Base-by-base conservation (phyloP, 495 filamentous ascomycete species). In the Aspergillus indologenus region DNA sequence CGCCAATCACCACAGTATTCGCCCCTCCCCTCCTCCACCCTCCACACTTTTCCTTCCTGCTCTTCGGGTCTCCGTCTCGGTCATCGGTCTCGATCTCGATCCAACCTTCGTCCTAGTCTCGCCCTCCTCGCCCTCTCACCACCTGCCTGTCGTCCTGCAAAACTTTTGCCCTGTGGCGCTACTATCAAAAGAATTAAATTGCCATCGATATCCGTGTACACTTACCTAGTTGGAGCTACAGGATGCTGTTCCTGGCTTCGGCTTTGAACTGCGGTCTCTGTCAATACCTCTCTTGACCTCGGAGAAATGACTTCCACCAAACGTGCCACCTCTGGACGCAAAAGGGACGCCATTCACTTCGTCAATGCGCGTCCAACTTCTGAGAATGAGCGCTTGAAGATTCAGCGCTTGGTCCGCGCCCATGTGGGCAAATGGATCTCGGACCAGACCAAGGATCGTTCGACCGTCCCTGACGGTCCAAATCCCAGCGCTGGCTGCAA, bases 361-460 rank as follows among this genome's bases (percentile, higher is more conserved):
- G 67, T 77, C 58, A 77, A 77, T 52, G 74, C 74, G 46, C 63
- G 72, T 53, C 74, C 72, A 1, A 18, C 70, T n/a, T 68, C 71
- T 15, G 72, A 77, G 24, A 59, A 46, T 0, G 74, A 77, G 40
- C 65, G 68, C 22, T 8, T 64, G 20, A 67, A 62, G 26, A 69
- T 69, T 2, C 71, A 73, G 23, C 68, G 66, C 15, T 34, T 73
- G 45, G 74, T 77, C 17, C 71, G 74, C 46, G 71, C 72, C 17
- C 74, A 77, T 58, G 74, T 77, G 11, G 74, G 74, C 4, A 63
- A 68, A 59, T 75, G 72, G 74, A 75, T 77, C 48, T 77, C 74
- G 47, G 70, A 71, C 18, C 74, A 76, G 51, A 75, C 72, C 24
- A 77, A 69, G 56, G 71, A 71, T 29, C 67, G 70, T 53, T 58